phyloP scores from a whole-genome alignment of 176 grass and related monocot species.

The Paspalum notatum region DNA sequence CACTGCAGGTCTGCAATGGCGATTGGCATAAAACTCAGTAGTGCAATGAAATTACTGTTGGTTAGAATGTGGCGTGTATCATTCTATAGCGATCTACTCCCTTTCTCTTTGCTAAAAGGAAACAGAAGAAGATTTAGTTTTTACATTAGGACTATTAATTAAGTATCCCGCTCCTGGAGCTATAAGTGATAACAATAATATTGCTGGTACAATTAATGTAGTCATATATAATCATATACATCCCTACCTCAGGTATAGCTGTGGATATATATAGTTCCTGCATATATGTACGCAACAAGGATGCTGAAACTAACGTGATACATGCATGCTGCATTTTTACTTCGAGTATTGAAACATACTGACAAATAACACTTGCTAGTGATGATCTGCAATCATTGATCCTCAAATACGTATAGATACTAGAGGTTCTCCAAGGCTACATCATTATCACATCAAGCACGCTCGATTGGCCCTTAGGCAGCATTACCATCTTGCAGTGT shows the following conservation, averaged over 20 bases:
- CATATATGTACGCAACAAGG: not conserved
- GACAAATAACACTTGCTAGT: not conserved
- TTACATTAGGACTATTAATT: not conserved
- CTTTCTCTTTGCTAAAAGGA: not conserved
- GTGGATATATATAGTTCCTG: not conserved
- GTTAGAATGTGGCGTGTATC: slow-evolving; percentile 6
- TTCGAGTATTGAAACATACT: not conserved
- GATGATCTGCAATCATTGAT: not conserved
- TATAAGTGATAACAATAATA: not conserved
- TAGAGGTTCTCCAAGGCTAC: slow-evolving; percentile 12
- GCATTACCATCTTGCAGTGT: not conserved
- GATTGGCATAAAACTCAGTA: not conserved
- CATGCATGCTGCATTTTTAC: not conserved
- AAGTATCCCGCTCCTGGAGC: not conserved
- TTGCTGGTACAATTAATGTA: not conserved
- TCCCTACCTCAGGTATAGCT: not conserved
- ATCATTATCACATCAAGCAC: not conserved
- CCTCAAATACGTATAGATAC: not conserved
- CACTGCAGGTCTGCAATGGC: slow-evolving; percentile 1
- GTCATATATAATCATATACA: not conserved
- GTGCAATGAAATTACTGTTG: not conserved
- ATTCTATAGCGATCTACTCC: not conserved
- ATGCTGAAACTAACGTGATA: not conserved
- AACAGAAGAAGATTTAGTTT: not conserved
- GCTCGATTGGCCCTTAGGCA: not conserved